Percentiles rank a stretch among this genome's conserved stretches.
These are phyloP conservation scores for Eimeria sp. DNA, from an alignment of 169 alveolate species.

Conservation along the genomic window DNA sequence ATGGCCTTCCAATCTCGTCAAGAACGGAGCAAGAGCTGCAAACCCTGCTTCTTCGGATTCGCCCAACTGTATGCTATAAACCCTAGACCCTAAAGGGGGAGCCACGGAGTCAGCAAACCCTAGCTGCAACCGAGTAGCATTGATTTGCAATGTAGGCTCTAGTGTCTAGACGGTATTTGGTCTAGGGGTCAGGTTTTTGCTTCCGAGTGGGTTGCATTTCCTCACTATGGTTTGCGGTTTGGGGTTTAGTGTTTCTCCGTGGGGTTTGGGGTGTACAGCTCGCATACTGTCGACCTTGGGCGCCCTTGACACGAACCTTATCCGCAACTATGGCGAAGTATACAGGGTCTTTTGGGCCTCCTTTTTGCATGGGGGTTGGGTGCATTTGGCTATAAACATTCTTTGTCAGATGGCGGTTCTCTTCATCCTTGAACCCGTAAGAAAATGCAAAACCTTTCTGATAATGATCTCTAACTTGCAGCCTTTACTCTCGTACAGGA, in stretches of 20 bases:
- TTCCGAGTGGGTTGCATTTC: not conserved
- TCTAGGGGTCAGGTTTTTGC: not conserved
- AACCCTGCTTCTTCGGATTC: conserved; percentile 15
- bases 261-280: conserved; percentile 49
- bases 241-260: conserved; percentile 19
- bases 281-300: conserved; percentile 40
- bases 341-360: conserved; percentile 93
- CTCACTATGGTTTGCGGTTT: not conserved
- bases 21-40: not conserved
- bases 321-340: conserved; percentile 88
- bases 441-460: not conserved
- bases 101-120: not conserved
- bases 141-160: not conserved
- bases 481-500: too few relatives aligned
- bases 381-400: conserved; percentile 91
- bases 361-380: conserved; percentile 93
- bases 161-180: not conserved
- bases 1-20: conserved; percentile 6
- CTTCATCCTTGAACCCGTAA: conserved; percentile 94
- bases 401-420: conserved; percentile 91
- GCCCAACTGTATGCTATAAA: not conserved
- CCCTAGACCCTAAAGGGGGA: not conserved
- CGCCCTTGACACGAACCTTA: conserved; percentile 72
- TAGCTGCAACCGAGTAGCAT: not conserved
- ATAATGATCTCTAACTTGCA: too few relatives aligned